These are phyloP conservation scores for Rozella allomycis DNA, from an alignment of 371 early-diverging fungal genomes.

Conservation along the genomic window DNA sequence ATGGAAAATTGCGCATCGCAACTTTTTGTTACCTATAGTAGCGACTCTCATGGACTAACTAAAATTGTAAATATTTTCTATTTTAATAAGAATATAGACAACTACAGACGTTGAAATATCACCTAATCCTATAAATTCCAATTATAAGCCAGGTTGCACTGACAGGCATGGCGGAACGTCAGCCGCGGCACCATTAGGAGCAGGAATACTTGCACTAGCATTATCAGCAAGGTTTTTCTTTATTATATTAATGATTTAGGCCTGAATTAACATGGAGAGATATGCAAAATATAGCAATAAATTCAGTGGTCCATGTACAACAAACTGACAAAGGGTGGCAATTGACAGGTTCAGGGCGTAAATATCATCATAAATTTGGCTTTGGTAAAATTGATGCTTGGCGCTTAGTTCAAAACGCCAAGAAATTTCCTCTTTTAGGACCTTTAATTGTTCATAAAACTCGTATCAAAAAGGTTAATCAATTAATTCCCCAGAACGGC, in stretches of 20 bases:
- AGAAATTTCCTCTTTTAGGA: constrained; percentile 33
- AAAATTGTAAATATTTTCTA: constrained; percentile 35
- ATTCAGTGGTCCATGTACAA: constrained; percentile 52
- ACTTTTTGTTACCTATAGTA: constrained; percentile 65
- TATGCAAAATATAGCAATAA: constrained; percentile 55
- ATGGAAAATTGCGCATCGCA: constrained; percentile 77
- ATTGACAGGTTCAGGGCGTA: constrained; percentile 31
- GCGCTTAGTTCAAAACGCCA: constrained; percentile 53
- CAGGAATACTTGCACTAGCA: constrained; percentile 77
- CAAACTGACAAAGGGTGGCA: constrained; percentile 32
- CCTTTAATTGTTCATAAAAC: constrained; percentile 34
- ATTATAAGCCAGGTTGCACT: constrained; percentile 5
- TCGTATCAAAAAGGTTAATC: constrained; percentile 14
- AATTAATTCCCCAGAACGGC: constrained; percentile 22
- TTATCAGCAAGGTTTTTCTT: constrained; percentile 26
- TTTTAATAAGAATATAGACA: constrained; percentile 17
- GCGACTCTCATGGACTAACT: constrained; percentile 34
- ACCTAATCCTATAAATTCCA: constrained; percentile 8
- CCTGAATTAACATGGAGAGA: constrained; percentile 87
- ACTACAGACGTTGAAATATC: constrained; percentile 41
- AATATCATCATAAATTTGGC: constrained; percentile 68
- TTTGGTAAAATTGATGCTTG: constrained; percentile 76
- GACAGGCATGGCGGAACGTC: constrained; percentile 68
- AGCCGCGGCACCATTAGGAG: constrained; percentile 86
- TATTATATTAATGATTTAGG: constrained; percentile 8